Evolutionary conservation across 2,329 filamentous ascomycete species (phyloP).

Genomic region (Calonectria leucothoes): DNA sequence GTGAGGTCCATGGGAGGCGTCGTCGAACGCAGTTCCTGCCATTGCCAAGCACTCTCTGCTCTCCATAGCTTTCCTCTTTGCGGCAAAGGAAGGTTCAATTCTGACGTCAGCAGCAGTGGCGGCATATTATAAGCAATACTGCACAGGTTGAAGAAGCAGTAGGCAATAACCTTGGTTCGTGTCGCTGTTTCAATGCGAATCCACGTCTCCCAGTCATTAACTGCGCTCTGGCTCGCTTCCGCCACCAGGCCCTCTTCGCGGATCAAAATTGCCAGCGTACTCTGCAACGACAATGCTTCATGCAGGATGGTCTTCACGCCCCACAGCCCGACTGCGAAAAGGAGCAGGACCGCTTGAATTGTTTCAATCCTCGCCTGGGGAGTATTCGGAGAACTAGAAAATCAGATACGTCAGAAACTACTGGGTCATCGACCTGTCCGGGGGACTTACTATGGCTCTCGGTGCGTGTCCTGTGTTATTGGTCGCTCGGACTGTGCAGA

Average conservation of each 20-base stretch:
- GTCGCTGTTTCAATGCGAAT: constrained; percentile 67
- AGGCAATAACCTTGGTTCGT: constrained; percentile 70
- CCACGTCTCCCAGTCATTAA: constrained; percentile 70
- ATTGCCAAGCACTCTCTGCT: constrained; percentile 68
- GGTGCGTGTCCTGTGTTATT: constrained; percentile 67
- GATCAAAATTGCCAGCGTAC: constrained; percentile 67
- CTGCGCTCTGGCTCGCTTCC: constrained; percentile 57
- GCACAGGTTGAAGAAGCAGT: constrained; percentile 72
- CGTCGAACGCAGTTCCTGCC: constrained; percentile 67
- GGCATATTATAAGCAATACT: constrained; percentile 72
- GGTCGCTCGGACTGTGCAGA: constrained; percentile 68
- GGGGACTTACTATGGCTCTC: constrained; percentile 68
- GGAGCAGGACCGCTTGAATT: constrained; percentile 71
- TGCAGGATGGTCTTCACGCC: constrained; percentile 70
- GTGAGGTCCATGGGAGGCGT: constrained; percentile 63
- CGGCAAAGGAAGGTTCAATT: constrained; percentile 67
- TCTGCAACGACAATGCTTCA: constrained; percentile 70
- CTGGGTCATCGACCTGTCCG: background rate
- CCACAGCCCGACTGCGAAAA: constrained; percentile 72
- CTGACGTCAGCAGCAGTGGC: constrained; percentile 67
- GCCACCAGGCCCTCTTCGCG: constrained; percentile 67
- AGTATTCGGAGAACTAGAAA: constrained; percentile 65
- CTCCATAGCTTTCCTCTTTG: constrained; percentile 67
- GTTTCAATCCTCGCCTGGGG: constrained; percentile 72
- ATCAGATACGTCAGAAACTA: constrained; percentile 7